These are phyloP conservation scores for Parafenestella ontariensis DNA, from an alignment of 2,329 filamentous ascomycete species.

Conservation along the genomic window DNA sequence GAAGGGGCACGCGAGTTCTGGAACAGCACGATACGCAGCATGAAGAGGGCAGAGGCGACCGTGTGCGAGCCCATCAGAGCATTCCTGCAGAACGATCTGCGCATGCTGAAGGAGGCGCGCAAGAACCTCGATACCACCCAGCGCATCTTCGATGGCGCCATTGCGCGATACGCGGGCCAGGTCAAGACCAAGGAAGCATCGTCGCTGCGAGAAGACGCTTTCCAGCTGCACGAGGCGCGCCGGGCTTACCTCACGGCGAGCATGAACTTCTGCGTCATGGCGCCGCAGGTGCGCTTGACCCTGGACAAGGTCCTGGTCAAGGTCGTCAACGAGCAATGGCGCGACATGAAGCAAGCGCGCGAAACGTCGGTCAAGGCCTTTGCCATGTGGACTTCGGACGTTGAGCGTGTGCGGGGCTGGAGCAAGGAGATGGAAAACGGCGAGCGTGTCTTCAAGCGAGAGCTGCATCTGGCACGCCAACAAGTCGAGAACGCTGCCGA, in stretches of 20 bases:
- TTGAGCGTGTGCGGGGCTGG: constrained; percentile 93
- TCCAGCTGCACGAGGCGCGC: constrained; percentile 90
- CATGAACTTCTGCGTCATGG: constrained; percentile 90
- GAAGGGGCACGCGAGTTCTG: constrained; percentile 90
- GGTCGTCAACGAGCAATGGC: constrained; percentile 86
- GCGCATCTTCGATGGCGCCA: constrained; percentile 80
- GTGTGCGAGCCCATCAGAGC: constrained; percentile 81
- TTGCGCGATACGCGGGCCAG: constrained; percentile 82
- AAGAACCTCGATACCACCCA: constrained; percentile 79
- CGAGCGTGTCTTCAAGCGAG: constrained; percentile 82
- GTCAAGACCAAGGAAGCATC: constrained; percentile 94
- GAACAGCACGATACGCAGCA: constrained; percentile 74
- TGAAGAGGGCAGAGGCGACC: constrained; percentile 78
- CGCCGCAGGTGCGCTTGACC: constrained; percentile 81
- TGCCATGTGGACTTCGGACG: constrained; percentile 74
- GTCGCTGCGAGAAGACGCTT: constrained; percentile 90
- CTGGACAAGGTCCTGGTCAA: constrained; percentile 87
- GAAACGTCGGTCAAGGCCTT: constrained; percentile 70
- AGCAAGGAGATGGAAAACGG: constrained; percentile 90
- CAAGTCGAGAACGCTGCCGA: constrained; percentile 83
- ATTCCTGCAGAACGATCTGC: constrained; percentile 81
- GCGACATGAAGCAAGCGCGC: constrained; percentile 77
- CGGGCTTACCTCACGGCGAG: constrained; percentile 90
- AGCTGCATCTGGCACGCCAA: constrained; percentile 78
- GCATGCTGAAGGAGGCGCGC: constrained; percentile 84